Base-by-base conservation (phyloP, 2,329 filamentous ascomycete species). In the Penicillium brasilianum region DNA sequence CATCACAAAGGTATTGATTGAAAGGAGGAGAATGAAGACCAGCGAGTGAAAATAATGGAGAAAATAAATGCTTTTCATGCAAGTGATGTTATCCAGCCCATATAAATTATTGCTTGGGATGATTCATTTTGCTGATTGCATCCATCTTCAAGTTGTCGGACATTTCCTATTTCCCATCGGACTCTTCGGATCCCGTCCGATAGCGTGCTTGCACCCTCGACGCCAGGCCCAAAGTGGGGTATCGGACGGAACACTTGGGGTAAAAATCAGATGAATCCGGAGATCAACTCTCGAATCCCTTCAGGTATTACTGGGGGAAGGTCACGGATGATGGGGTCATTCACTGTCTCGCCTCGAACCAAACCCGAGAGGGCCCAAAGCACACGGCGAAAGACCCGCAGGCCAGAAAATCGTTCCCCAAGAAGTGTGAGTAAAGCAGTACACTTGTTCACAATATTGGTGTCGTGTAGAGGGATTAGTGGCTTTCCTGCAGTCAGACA, bases 401-500 rank as follows among this genome's bases (percentile, higher is more conserved):
- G 50, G 1, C 56, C 58, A 20, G 56, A 20, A 36, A 69, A 69
- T 25, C 57, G 50, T 20, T 64, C 66, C 4, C 62, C 66, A 25
- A 68, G 14, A 9, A 62, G 52, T 2, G 66, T 66, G 1, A 69
- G 53, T 7, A 68, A 32, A 14, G 61, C 55, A 14, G 65, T 65
- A 48, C 66, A 68, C 18, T 67, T 64, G 41, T 56, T 59, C 4
- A 65, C 20, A 43, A 62, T 34, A 7, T 37, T 51, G 5, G 41
- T 10, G 9, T 57, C 43, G 28, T 18, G 11, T 28, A 37, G 25
- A 28, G 37, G 11, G 18, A 32, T 11, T 13, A 41, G 4, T 28
- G 7, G 13, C 37, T 49, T 32, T 58, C 28, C 34, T 22, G 48
- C 48, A 34, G 11, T 5, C 28, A 67, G 20, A 30, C 60, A 65